phyloP scores from a whole-genome alignment of 148 eudicot species.

The Rhododendron henanense region DNA sequence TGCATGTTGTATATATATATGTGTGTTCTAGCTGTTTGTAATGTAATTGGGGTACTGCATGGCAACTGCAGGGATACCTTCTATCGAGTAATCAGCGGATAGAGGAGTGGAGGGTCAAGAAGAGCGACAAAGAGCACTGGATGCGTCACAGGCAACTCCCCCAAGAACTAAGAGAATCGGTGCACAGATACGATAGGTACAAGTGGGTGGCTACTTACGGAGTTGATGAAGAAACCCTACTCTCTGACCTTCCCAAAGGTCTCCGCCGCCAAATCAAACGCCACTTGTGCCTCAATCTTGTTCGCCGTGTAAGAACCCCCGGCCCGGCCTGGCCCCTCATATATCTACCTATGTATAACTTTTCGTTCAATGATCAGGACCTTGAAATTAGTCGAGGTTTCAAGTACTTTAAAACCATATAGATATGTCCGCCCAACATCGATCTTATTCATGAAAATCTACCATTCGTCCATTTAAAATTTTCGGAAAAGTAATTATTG shows the following conservation, averaged over 20 bases:
- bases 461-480: too few species aligned
- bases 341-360: not conserved
- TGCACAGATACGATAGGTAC: slow-evolving; percentile 67
- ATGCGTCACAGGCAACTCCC: slow-evolving; percentile 90
- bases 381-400: too few species aligned
- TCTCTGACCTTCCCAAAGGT: slow-evolving; percentile 64
- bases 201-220: slow-evolving; percentile 85
- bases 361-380: too few species aligned
- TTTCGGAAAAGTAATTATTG: too few species aligned
- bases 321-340: too few species aligned
- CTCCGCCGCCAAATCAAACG: slow-evolving; percentile 79
- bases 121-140: slow-evolving; percentile 85
- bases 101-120: slow-evolving; percentile 81
- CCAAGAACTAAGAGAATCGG: slow-evolving; percentile 47
- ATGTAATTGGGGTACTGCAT: not conserved
- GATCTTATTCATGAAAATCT: too few species aligned
- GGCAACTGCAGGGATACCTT: slow-evolving; percentile 53
- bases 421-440: too few species aligned
- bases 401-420: too few species aligned
- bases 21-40: not conserved
- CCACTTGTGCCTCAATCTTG: slow-evolving; percentile 77
- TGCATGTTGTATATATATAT: not conserved
- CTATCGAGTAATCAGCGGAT: slow-evolving; percentile 62
- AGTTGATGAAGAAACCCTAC: slow-evolving; percentile 68
- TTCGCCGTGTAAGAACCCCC: slow-evolving; percentile 54